Evolutionary conservation across 495 filamentous ascomycete genomes (phyloP).

Genomic region (Penicillium malachiteum): DNA sequence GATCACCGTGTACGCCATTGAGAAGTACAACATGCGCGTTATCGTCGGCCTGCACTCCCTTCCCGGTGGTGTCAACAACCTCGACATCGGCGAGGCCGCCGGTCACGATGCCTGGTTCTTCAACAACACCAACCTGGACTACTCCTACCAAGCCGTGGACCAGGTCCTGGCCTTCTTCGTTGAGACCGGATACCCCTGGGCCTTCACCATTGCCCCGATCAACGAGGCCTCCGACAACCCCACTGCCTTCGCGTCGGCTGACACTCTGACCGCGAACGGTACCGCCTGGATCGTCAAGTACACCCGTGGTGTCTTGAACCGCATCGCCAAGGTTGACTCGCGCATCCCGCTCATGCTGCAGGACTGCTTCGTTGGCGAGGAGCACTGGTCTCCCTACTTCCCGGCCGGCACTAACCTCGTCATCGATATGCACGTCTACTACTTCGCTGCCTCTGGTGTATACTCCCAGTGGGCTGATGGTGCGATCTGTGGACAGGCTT

Average conservation of each 20-base stretch:
- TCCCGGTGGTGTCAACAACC: slow-evolving; percentile 26
- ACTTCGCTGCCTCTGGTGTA: slow-evolving; percentile 14
- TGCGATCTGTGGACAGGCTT: slow-evolving; percentile 16
- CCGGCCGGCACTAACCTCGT: slow-evolving; percentile 10
- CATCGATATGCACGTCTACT: slow-evolving; percentile 18
- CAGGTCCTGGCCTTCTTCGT: slow-evolving; percentile 21
- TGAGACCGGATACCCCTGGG: slow-evolving; percentile 17
- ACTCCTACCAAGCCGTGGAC: slow-evolving; percentile 26
- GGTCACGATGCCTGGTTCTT: slow-evolving; percentile 28
- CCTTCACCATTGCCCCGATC: slow-evolving; percentile 22
- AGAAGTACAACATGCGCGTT: slow-evolving; percentile 27
- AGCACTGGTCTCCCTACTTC: slow-evolving; percentile 15
- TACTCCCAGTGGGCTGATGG: slow-evolving; percentile 18
- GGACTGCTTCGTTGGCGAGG: slow-evolving; percentile 15
- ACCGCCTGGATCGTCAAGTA: slow-evolving; percentile 15
- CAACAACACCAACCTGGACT: slow-evolving; percentile 25
- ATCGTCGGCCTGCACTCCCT: slow-evolving; percentile 29
- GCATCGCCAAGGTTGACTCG: slow-evolving; percentile 11
- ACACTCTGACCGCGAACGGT: slow-evolving; percentile 11
- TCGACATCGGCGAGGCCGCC: slow-evolving; percentile 24
- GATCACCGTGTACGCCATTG: slow-evolving; percentile 28
- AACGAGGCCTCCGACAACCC: slow-evolving; percentile 22
- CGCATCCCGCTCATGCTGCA: slow-evolving; percentile 13
- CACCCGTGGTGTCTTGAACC: slow-evolving; percentile 2
- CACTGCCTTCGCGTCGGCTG: slow-evolving; percentile 1